Conservation (phyloP, 345 rosid species). For the Sisymbrium irio region DNA sequence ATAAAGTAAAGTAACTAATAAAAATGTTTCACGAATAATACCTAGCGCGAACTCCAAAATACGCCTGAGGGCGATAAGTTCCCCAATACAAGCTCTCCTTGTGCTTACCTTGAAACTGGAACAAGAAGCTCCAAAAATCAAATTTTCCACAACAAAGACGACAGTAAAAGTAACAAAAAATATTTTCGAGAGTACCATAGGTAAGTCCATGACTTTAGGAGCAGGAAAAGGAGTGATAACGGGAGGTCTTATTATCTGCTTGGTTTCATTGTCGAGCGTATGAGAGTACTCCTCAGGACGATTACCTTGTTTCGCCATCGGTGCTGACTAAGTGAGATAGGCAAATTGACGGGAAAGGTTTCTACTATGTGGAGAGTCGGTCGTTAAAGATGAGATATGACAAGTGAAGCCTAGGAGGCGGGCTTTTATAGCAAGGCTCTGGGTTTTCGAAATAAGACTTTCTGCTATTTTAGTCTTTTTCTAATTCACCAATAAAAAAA, state of each 20-base stretch:
- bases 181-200: conserved; percentile 39
- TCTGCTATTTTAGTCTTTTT: background rate
- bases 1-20: background rate
- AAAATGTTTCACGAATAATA: background rate
- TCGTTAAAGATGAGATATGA: background rate
- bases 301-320: background rate
- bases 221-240: conserved; percentile 83
- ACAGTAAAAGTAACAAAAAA: background rate
- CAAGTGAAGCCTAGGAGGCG: background rate
- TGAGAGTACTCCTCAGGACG: background rate
- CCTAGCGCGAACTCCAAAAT: conserved; percentile 89
- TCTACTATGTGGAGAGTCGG: background rate
- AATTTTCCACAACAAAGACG: background rate
- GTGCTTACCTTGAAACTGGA: conserved; percentile 81
- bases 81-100: conserved; percentile 86
- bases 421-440: background rate
- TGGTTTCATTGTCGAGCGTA: conserved; percentile 27
- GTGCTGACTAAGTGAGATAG: background rate
- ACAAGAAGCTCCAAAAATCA: background rate
- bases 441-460: background rate
- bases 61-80: conserved; percentile 82
- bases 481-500: background rate
- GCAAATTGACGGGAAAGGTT: background rate
- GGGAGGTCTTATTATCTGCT: conserved; percentile 38
- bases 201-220: conserved; percentile 69